These are phyloP conservation scores for Rhynchospora pubera DNA, from an alignment of 176 grass and related monocot species.

Conservation along the genomic window DNA sequence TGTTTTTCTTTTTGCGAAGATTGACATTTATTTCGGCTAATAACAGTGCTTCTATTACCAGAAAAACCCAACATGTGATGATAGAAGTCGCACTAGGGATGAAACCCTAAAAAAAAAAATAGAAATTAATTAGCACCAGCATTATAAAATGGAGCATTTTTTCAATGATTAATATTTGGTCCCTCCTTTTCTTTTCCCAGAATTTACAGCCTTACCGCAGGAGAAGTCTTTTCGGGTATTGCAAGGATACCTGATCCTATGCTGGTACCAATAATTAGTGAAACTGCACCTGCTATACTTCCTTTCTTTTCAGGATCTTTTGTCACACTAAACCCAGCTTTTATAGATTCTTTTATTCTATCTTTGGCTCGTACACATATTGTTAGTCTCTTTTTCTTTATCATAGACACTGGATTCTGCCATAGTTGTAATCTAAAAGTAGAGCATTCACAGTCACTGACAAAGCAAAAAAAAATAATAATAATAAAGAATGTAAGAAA, in stretches of 20 bases:
- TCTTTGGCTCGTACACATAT: slow-evolving; percentile 1
- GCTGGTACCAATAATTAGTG: slow-evolving; percentile 75
- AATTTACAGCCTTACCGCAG: slow-evolving; percentile 38
- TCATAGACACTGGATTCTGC: not conserved
- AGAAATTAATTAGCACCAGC: not conserved
- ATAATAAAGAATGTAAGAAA: not conserved
- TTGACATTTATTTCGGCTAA: slow-evolving; percentile 63
- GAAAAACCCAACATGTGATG: slow-evolving; percentile 57
- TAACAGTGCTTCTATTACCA: slow-evolving; percentile 55
- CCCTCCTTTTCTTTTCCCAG: not conserved
- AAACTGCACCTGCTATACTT: slow-evolving; percentile 54
- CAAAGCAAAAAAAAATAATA: not conserved
- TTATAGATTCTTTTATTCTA: not conserved
- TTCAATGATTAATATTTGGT: not conserved
- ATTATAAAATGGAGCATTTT: not conserved
- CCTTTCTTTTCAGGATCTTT: slow-evolving; percentile 31
- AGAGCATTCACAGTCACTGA: slow-evolving; percentile 2
- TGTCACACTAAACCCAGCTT: not conserved
- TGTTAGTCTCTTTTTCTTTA: slow-evolving; percentile 7
- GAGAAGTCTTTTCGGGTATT: slow-evolving; percentile 56
- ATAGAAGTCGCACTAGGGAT: slow-evolving; percentile 61
- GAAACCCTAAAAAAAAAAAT: slow-evolving; percentile 55
- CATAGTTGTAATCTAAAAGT: slow-evolving; percentile 5
- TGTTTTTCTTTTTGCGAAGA: slow-evolving; percentile 34
- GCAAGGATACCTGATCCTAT: slow-evolving; percentile 96